Evolutionary conservation across 2,329 filamentous ascomycete species (phyloP).

Genomic region (Aspergillus sp.): DNA sequence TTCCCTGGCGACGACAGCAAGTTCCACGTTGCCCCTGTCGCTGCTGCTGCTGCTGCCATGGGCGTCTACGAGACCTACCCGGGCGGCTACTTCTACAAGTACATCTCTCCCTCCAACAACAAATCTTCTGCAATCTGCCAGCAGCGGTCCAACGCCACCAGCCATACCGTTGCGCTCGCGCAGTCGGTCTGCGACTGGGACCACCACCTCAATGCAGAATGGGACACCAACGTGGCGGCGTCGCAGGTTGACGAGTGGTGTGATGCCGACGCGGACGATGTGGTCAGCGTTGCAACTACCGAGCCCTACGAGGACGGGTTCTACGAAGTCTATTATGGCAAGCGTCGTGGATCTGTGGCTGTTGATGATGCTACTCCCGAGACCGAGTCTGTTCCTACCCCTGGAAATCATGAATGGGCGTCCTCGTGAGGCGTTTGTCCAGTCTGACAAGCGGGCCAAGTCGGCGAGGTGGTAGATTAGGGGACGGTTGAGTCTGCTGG

Average conservation of each 20-base stretch:
- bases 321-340: neutral
- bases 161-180: neutral
- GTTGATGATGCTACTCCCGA: neutral
- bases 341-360: neutral
- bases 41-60: no score
- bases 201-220: neutral
- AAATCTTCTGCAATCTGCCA: no score
- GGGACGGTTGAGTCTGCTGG: no score
- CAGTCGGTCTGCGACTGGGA: neutral
- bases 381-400: neutral
- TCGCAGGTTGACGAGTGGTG: neutral
- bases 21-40: no score
- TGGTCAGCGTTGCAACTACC: neutral
- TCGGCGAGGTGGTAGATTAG: no score
- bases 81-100: no score
- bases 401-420: neutral
- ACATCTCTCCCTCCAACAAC: no score
- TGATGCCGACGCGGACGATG: neutral
- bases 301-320: neutral
- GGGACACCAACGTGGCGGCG: neutral
- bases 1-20: no score
- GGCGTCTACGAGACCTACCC: no score
- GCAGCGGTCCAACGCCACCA: neutral
- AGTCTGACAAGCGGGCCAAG: no score
- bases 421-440: no score